Conservation (phyloP, 192 early-diverging fungal genomes). For the Nowakowskiella sp. region DNA sequence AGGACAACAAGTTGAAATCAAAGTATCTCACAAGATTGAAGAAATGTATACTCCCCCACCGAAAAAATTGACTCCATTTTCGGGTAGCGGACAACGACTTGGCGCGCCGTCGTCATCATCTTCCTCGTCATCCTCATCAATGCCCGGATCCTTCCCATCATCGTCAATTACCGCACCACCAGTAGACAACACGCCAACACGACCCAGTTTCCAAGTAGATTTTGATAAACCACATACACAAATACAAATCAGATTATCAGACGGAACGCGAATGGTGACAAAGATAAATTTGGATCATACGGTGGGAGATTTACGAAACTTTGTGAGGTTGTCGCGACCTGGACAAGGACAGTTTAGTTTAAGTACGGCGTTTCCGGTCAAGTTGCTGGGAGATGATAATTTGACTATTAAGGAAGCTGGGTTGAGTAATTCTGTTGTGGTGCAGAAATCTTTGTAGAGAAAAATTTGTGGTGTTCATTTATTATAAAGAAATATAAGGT, state of each 20-base stretch:
- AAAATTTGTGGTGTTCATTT: too few species aligned
- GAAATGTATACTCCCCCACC: conserved; percentile 83
- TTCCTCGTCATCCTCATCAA: not conserved
- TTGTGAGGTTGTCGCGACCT: conserved; percentile 59
- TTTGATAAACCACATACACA: conserved; percentile 66
- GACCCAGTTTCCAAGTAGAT: conserved; percentile 53
- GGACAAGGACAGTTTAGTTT: conserved; percentile 65
- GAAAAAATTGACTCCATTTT: conserved; percentile 69
- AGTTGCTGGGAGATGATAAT: conserved; percentile 60
- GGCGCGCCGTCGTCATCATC: conserved; percentile 47
- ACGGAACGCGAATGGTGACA: conserved; percentile 83
- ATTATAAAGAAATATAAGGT: too few species aligned
- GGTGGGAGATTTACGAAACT: conserved; percentile 71
- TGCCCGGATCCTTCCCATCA: conserved; percentile 24
- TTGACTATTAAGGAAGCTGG: conserved; percentile 72
- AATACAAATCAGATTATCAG: conserved; percentile 85
- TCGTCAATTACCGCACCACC: conserved; percentile 15
- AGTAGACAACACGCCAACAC: not conserved
- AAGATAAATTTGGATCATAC: conserved; percentile 87
- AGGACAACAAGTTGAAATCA: conserved; percentile 86
- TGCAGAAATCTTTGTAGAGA: too few species aligned
- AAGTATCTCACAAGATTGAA: conserved; percentile 68
- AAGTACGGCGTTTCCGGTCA: conserved; percentile 80
- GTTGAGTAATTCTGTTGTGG: conserved; percentile 78
- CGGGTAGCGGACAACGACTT: conserved; percentile 69